Evolutionary conservation across 108 stramenopile genomes (phyloP), one percentile per base, ranked within the genome.

Genomic region (Skeletonema costatum): DNA sequence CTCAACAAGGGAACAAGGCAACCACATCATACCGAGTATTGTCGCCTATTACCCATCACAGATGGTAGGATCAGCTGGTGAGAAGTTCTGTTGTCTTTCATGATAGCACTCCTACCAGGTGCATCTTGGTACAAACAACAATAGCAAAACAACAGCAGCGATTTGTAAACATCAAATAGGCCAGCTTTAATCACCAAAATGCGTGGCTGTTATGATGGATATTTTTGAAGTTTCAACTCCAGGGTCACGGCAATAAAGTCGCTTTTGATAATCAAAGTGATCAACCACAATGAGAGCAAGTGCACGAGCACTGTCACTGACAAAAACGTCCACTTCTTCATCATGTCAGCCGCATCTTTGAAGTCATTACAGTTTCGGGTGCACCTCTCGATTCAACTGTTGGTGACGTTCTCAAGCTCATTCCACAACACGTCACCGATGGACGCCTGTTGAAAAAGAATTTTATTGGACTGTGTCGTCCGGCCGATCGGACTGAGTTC

Each of bases 291-390:
- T 36, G 14, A 29, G 16, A 59, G 56, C 56, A 59, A 12, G 17
- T 35, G 19, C 6, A 7, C 11, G 11, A 38, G 31, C 12, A 60
- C 13, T 10, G 10, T 4, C 32, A 6, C 31, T 21, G 5, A 48
- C 14, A 42, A 29, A 1, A 33, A 21, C 64, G 73, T 76, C 48
- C 60, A 71, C 3, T 82, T 82, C 65, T 82, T 82, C 51, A 64
- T 76, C 33, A 32, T 82, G 35, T 51, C 44, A 63, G 38, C 32
- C 81, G 81, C 13, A 76, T 82, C 5, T 82, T 82, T 59, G 81
- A 82, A 69, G 42, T 82, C 30, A 53, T 82, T 60, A 67, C 76
- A 59, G 61, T 82, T 8, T 39, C 61, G 29, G 60, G 68, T 73
- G 60, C 70, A 25, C 53, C 51, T 31, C 12, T 25, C 32, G 29